Conservation (phyloP, 148 eudicot species). For the Rheum nobile region DNA sequence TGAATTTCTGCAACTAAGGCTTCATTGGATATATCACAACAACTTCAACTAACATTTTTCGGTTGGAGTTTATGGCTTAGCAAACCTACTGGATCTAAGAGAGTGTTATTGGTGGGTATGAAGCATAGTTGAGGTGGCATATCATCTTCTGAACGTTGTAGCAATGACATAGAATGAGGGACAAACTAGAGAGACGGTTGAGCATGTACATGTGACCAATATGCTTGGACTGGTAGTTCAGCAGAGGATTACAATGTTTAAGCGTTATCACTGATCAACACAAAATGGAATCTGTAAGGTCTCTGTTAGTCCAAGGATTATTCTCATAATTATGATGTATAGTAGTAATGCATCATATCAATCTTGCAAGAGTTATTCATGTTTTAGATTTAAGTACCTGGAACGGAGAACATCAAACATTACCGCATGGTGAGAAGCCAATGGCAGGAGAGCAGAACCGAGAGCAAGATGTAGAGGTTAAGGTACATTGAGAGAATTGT, state of each 20-base stretch:
- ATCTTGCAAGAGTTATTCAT: neutral
- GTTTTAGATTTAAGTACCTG: slow-evolving; percentile 42
- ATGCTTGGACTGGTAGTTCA: slow-evolving; percentile 61
- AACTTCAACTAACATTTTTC: slow-evolving; percentile 22
- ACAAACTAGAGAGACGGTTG: slow-evolving; percentile 30
- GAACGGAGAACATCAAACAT: slow-evolving; percentile 91
- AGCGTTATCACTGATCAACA: slow-evolving; percentile 7
- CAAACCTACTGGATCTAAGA: slow-evolving; percentile 34
- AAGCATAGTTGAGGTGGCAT: slow-evolving; percentile 39
- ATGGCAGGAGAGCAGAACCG: slow-evolving; percentile 60
- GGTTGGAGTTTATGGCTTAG: slow-evolving; percentile 36
- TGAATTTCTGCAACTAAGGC: slow-evolving; percentile 33
- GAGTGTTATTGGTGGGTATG: slow-evolving; percentile 34
- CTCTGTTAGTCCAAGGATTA: neutral
- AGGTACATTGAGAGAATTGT: slow-evolving; percentile 35
- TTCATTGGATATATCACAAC: slow-evolving; percentile 20
- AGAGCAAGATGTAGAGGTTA: slow-evolving; percentile 61
- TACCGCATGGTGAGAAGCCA: slow-evolving; percentile 70
- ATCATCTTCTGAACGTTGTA: slow-evolving; percentile 37
- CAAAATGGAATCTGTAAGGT: neutral
- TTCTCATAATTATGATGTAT: neutral
- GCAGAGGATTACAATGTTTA: slow-evolving; percentile 38
- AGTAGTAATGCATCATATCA: neutral
- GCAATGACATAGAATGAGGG: slow-evolving; percentile 49
- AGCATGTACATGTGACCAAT: slow-evolving; percentile 67